Evolutionary conservation across 306 rosid genomes (phyloP), one percentile per base, ranked within the genome.

Genomic region (Acmispon strigosus): DNA sequence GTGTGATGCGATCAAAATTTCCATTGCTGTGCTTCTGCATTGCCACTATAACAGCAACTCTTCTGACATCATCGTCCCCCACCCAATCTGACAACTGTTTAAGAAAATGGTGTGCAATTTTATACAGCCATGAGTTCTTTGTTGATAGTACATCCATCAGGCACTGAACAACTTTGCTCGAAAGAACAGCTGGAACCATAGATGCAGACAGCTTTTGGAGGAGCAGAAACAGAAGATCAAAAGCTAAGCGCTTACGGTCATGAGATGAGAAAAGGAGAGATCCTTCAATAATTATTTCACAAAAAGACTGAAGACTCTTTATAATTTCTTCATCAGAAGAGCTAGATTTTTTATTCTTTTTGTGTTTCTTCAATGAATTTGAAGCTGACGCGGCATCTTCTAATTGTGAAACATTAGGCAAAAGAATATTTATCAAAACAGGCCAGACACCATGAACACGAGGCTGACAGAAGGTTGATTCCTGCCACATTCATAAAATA

Each of bases 401-500:
- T 39, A 69, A 73, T 82, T 87, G 95, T 81, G 81, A 76, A 79
- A 87, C 81, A 36, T 83, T 88, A 37, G 95, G 96, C 55, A 91
- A 79, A 19, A 94, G 82, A 65, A 89, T 80, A 80, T 81, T 86
- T 48, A 87, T 74, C 76, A 94, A 80, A 80, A 79, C 85, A 57
- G 96, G 91, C 99, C 99, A 94, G 69, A 94, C 82, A 79, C 86
- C 74, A 61, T 94, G 99, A 79, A 89, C 84, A 66, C 96, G 89
- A 73, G 96, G 99, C 82, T 89, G 99, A 83, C 99, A 89, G 71
- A 91, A 94, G 62, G 95, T 89, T 11, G 99, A 87, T 76, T 94
- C 99, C 99, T 94, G 97, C 72, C 51, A 82, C 29, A 72, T 68
- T 74, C 20, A 62, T 69, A 32, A 76, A 62, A 67, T 72, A 20